phyloP scores from a whole-genome alignment of 345 rosid genomes.

The Raphanus sativus region DNA sequence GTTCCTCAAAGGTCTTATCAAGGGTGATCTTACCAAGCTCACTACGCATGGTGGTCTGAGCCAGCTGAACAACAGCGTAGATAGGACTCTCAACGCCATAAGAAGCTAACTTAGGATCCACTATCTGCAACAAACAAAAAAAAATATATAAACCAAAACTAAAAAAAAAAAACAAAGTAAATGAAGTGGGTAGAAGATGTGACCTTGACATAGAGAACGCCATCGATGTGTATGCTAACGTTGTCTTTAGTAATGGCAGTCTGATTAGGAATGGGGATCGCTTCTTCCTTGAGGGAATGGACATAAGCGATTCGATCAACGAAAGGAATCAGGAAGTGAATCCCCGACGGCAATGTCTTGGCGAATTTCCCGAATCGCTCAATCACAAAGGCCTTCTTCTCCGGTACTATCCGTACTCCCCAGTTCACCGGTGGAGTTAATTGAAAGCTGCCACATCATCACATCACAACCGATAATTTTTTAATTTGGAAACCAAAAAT shows the following conservation, averaged over 20 bases:
- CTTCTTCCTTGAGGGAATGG: conserved; percentile 97
- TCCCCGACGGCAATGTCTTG: conserved; percentile 80
- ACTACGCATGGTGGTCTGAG: conserved; percentile 98
- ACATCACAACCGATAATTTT: conserved; percentile 2
- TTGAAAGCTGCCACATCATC: conserved; percentile 48
- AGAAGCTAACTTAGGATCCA: conserved; percentile 86
- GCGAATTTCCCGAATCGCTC: conserved; percentile 89
- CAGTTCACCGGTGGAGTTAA: conserved; percentile 76
- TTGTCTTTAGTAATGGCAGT: conserved; percentile 92
- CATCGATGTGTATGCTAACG: conserved; percentile 87
- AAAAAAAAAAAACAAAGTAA: neutral
- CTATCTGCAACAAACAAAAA: conserved; percentile 51
- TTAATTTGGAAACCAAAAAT: neutral
- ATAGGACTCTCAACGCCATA: conserved; percentile 96
- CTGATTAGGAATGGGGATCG: conserved; percentile 86
- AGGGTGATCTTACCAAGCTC: conserved; percentile 97
- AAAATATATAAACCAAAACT: neutral
- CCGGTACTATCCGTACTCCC: conserved; percentile 91
- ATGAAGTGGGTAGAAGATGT: neutral
- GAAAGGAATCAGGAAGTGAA: conserved; percentile 81
- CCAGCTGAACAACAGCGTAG: conserved; percentile 92
- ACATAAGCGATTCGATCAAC: conserved; percentile 95
- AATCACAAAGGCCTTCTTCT: conserved; percentile 81
- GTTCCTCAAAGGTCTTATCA: conserved; percentile 95
- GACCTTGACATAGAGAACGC: conserved; percentile 91